phyloP scores from a whole-genome alignment of 768 basidiomycete species.

The Hericium alpestre region DNA sequence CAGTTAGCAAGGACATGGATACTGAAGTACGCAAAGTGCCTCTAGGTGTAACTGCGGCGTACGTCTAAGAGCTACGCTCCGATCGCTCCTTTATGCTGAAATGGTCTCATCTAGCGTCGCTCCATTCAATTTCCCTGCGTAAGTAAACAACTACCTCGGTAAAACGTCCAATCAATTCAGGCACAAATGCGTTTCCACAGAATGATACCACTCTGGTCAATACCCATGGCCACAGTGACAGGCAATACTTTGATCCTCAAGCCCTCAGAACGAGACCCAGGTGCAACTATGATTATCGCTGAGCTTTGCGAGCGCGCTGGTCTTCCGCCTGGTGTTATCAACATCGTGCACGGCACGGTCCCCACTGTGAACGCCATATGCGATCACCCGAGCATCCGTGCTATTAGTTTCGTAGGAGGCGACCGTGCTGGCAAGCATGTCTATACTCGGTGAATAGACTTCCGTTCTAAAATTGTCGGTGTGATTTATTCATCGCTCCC shows the following conservation, averaged over 20 bases:
- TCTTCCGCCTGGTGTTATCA: slow-evolving; percentile 77
- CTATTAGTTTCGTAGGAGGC: slow-evolving; percentile 94
- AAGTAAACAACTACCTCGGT: slow-evolving; percentile 19
- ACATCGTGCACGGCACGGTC: slow-evolving; percentile 83
- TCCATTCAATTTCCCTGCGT: slow-evolving; percentile 93
- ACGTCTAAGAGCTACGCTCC: background rate
- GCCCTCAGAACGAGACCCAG: slow-evolving; percentile 93
- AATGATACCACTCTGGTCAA: slow-evolving; percentile 97
- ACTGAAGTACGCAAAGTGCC: slow-evolving; percentile 78
- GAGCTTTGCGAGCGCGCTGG: slow-evolving; percentile 86
- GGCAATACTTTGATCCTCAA: slow-evolving; percentile 94
- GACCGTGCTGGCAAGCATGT: slow-evolving; percentile 91
- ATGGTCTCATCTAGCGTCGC: slow-evolving; percentile 43
- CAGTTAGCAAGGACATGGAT: slow-evolving; percentile 94
- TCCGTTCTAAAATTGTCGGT: background rate
- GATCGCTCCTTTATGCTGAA: background rate
- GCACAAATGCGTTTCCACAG: slow-evolving; percentile 23
- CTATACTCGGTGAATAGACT: slow-evolving; percentile 54
- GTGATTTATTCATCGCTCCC: slow-evolving; percentile 7
- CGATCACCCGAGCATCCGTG: slow-evolving; percentile 83
- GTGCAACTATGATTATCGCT: slow-evolving; percentile 95
- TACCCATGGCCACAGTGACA: slow-evolving; percentile 78
- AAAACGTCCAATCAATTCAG: slow-evolving; percentile 23
- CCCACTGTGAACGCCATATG: slow-evolving; percentile 91
- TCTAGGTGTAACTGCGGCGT: slow-evolving; percentile 77